Conservation (phyloP, 306 rosid species). For the Mimosa bimucronata region DNA sequence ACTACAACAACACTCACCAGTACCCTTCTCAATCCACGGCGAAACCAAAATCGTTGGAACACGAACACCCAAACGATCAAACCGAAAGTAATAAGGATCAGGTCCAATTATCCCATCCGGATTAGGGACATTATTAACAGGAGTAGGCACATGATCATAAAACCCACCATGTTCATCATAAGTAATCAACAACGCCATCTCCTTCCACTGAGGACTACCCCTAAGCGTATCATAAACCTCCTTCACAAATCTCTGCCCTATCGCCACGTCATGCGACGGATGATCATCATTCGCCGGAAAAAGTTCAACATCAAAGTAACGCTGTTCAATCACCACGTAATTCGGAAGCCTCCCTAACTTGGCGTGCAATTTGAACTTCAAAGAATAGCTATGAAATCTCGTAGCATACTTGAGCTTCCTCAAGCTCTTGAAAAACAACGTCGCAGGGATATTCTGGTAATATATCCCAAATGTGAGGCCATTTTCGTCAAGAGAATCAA, state of each 20-base stretch:
- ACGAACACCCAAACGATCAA: constrained; percentile 86
- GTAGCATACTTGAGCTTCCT: constrained; percentile 57
- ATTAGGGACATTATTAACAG: constrained; percentile 74
- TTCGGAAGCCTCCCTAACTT: constrained; percentile 76
- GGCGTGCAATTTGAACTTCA: constrained; percentile 74
- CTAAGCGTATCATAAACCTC: constrained; percentile 86
- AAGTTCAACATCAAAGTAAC: constrained; percentile 71
- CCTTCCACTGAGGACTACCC: constrained; percentile 93
- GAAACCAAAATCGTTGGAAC: constrained; percentile 84
- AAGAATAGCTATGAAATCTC: constrained; percentile 60
- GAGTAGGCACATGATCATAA: constrained; percentile 91
- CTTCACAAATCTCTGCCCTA: constrained; percentile 86
- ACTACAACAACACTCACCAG: constrained; percentile 53
- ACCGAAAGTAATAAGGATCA: constrained; percentile 77
- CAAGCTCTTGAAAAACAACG: constrained; percentile 72
- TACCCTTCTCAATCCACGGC: constrained; percentile 89
- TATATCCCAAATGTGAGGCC: constrained; percentile 68
- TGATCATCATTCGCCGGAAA: constrained; percentile 93
- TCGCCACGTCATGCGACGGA: constrained; percentile 93
- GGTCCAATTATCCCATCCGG: constrained; percentile 88
- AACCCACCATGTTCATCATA: constrained; percentile 98
- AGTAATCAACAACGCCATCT: constrained; percentile 80
- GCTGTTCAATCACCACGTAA: constrained; percentile 84
- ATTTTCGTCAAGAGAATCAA: constrained; percentile 77
- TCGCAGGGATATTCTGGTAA: constrained; percentile 91